Conservation (phyloP, 75 land plant genomes). For the Sequoia sempervirens region DNA sequence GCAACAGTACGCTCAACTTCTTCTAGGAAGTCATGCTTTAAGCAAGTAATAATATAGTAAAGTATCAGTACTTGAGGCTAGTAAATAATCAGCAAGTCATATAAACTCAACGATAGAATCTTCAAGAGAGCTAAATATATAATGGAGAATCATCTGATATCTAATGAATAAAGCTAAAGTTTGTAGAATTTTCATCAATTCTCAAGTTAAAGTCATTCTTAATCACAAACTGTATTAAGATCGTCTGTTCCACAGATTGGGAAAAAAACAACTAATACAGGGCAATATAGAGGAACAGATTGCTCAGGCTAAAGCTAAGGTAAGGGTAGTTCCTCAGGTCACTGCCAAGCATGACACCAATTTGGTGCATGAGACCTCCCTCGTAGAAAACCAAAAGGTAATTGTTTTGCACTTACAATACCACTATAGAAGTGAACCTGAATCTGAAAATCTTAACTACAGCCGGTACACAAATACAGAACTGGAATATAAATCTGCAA, state of each 20-base stretch:
- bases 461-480: too few relatives aligned
- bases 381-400: background rate
- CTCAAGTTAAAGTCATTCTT: too few relatives aligned
- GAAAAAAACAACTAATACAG: background rate
- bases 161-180: background rate
- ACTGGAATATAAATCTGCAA: too few relatives aligned
- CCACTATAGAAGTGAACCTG: too few relatives aligned
- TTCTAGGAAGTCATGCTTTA: constrained; percentile 42
- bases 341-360: background rate
- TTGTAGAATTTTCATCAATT: background rate
- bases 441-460: too few relatives aligned
- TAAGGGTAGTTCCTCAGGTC: background rate
- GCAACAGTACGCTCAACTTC: constrained; percentile 55
- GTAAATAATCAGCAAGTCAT: background rate
- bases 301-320: background rate
- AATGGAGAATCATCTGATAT: background rate
- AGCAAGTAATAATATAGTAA: background rate
- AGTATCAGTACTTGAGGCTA: background rate
- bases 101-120: background rate
- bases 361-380: background rate
- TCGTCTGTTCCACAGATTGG: background rate
- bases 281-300: background rate
- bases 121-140: background rate
- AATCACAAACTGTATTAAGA: background rate
- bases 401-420: background rate